Evolutionary conservation across 768 basidiomycete species (phyloP).

Genomic region (Porphyrellus cyaneotinctus): DNA sequence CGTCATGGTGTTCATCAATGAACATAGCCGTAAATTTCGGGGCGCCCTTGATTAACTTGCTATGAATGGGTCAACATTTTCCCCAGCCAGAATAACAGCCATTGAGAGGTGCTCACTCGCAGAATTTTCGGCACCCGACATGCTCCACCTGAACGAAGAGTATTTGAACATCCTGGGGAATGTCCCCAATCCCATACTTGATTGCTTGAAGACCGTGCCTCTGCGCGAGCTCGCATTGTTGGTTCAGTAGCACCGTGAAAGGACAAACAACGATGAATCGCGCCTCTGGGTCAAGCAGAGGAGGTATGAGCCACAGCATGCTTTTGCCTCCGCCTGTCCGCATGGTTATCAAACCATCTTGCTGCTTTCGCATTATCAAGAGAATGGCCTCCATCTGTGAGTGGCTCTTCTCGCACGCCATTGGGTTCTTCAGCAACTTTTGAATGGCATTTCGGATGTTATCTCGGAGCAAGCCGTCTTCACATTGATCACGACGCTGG

Average conservation of each 20-base stretch:
- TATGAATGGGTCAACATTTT: neutral
- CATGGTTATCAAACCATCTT: conserved; percentile 7
- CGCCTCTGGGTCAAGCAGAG: neutral
- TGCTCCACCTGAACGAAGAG: conserved; percentile 3
- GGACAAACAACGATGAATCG: conserved; percentile 3
- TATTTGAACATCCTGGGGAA: neutral
- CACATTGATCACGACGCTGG: neutral
- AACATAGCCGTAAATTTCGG: neutral
- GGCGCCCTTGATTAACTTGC: neutral
- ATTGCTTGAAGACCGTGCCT: neutral
- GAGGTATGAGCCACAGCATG: neutral
- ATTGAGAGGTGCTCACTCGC: neutral
- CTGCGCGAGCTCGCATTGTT: neutral
- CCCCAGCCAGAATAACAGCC: neutral
- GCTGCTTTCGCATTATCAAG: neutral
- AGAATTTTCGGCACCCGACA: neutral
- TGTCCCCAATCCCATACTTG: neutral
- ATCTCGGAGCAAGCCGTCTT: neutral
- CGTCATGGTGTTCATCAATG: neutral
- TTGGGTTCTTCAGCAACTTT: neutral
- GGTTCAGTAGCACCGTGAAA: neutral
- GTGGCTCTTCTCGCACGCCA: neutral
- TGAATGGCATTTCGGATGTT: neutral
- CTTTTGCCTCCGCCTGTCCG: conserved; percentile 4
- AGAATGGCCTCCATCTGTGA: conserved; percentile 3